Percentiles rank a stretch among this genome's conserved stretches.
These are phyloP conservation scores for Sequoiadendron giganteum DNA, from an alignment of 75 land plant species.

Conservation along the genomic window DNA sequence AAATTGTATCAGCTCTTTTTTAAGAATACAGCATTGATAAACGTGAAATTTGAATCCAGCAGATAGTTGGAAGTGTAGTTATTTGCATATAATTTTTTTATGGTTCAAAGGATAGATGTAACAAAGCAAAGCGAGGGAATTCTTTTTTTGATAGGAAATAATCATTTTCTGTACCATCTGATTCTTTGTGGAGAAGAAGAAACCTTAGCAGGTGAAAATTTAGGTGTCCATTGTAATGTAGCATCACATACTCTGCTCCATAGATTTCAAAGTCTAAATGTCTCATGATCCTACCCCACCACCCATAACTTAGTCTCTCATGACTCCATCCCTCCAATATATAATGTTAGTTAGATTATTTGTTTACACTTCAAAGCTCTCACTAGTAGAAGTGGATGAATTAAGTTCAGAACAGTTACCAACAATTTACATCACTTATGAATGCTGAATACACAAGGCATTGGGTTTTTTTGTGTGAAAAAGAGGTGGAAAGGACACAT, in stretches of 20 bases:
- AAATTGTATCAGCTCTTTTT: neutral
- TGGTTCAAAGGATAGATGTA: neutral
- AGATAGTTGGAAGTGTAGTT: neutral
- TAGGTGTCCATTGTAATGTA: neutral
- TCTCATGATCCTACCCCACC: neutral
- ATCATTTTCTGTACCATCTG: neutral
- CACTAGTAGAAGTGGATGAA: too few species aligned
- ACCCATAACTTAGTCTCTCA: neutral
- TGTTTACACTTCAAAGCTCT: too few species aligned
- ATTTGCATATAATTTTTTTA: neutral
- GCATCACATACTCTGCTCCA: neutral
- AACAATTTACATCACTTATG: too few species aligned
- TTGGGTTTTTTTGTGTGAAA: too few species aligned
- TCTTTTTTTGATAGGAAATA: too few species aligned
- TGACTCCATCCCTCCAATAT: neutral
- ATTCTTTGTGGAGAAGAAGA: neutral
- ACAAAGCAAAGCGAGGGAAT: neutral
- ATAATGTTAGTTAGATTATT: too few species aligned
- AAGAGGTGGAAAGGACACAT: too few species aligned
- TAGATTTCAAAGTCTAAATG: neutral
- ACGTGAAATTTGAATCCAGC: neutral
- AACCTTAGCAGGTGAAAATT: neutral
- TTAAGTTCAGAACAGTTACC: too few species aligned
- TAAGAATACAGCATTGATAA: neutral
- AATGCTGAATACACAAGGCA: too few species aligned